phyloP scores from a whole-genome alignment of 371 early-diverging fungal genomes.

The Caulochytrium protostelioides region DNA sequence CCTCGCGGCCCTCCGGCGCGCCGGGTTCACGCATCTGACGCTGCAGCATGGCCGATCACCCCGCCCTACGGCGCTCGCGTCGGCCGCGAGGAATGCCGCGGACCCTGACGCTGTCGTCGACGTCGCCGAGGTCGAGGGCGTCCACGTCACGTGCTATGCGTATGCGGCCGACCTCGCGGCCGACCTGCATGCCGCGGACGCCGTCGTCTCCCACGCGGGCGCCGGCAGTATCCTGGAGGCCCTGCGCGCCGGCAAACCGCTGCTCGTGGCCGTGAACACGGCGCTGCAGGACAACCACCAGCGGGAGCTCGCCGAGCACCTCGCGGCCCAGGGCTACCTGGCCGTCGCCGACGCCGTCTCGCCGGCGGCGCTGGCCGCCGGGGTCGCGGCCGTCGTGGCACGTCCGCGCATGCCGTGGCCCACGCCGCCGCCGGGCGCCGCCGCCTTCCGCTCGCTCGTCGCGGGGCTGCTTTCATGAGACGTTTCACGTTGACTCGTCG shows the following conservation, averaged over 20 bases:
- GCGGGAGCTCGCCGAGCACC: constrained; percentile 47
- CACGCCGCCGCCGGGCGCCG: too few species aligned
- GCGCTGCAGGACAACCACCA: constrained; percentile 74
- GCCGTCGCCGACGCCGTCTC: too few species aligned
- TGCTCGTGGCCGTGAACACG: constrained; percentile 54
- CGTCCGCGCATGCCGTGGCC: too few species aligned
- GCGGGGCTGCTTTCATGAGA: too few species aligned
- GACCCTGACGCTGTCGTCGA: not conserved
- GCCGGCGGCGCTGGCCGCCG: too few species aligned
- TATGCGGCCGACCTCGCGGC: constrained; percentile 33
- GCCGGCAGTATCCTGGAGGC: constrained; percentile 49
- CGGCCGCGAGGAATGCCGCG: constrained; percentile 3
- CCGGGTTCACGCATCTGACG: constrained; percentile 29
- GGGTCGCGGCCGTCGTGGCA: too few species aligned
- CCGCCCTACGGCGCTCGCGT: constrained; percentile 1
- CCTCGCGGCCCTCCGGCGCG: constrained; percentile 14
- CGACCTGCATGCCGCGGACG: constrained; percentile 33
- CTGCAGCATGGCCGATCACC: constrained; percentile 47
- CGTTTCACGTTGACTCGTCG: too few species aligned
- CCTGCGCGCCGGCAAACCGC: constrained; percentile 33
- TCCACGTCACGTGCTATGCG: constrained; percentile 24
- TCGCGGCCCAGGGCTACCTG: constrained; percentile 32
- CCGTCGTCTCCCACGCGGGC: constrained; percentile 57
- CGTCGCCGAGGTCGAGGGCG: not conserved
- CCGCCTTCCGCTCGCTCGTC: too few species aligned